phyloP scores from a whole-genome alignment of 176 grass and related monocot genomes.

The Oryza longistaminata region DNA sequence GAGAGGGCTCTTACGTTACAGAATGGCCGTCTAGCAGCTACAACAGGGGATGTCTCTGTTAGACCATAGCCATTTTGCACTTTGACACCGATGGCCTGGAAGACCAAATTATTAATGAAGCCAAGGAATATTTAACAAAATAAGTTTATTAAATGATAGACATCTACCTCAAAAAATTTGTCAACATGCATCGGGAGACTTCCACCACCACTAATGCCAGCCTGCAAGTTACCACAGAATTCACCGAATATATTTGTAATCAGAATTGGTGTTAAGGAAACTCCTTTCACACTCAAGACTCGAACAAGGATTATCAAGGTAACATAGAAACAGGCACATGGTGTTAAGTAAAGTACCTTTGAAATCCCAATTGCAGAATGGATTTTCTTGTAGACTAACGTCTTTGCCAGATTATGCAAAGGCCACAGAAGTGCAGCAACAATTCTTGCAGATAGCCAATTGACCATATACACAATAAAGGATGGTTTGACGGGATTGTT shows the following conservation, averaged over 20 bases:
- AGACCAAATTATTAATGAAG: slow-evolving; percentile 35
- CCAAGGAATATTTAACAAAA: slow-evolving; percentile 18
- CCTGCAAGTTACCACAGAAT: slow-evolving; percentile 42
- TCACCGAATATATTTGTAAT: not conserved
- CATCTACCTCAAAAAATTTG: slow-evolving; percentile 91
- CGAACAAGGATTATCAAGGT: not conserved
- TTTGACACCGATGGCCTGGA: slow-evolving; percentile 91
- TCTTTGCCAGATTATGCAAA: slow-evolving; percentile 88
- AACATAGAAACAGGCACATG: not conserved
- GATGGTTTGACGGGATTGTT: slow-evolving; percentile 52
- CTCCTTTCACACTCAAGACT: slow-evolving; percentile 19
- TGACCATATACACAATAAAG: slow-evolving; percentile 44
- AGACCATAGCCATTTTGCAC: slow-evolving; percentile 94
- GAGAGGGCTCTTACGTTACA: slow-evolving; percentile 66
- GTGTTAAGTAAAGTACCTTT: slow-evolving; percentile 55
- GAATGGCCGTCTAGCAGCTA: slow-evolving; percentile 68
- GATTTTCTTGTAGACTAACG: slow-evolving; percentile 85
- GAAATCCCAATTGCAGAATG: slow-evolving; percentile 84
- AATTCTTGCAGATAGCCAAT: slow-evolving; percentile 73
- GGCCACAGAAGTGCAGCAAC: slow-evolving; percentile 68
- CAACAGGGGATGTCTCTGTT: slow-evolving; percentile 94
- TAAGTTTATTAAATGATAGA: slow-evolving; percentile 11
- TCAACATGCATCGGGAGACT: slow-evolving; percentile 86
- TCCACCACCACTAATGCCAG: slow-evolving; percentile 92
- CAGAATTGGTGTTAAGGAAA: slow-evolving; percentile 18